Evolutionary conservation across 345 rosid genomes (phyloP), one percentile per base, ranked within the genome.

Genomic region (Lepidium africanum): DNA sequence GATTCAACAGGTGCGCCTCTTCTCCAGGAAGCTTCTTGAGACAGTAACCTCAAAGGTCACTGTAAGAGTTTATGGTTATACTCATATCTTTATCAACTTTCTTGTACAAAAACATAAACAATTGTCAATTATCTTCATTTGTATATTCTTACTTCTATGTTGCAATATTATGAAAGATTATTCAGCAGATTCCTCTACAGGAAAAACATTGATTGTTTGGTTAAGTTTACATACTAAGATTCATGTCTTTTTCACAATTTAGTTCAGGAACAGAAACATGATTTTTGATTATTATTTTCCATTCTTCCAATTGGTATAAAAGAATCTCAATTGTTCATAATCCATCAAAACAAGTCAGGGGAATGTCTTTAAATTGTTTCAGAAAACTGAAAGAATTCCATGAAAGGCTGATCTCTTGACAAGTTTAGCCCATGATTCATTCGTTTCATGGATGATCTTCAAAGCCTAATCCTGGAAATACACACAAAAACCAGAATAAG

Each of bases 361-460:
- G 51, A 42, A 7, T 6, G 30, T 7, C 42, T 27, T 3, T 37
- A 0, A 7, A 46, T 3, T 39, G 40, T 40, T 8, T 71, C 41
- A 54, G 70, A 65, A 53, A 59, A 85, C 84, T 25, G 88, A 85
- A 42, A 83, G 87, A 54, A 75, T 83, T 41, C 85, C 85, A n/a
- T 85, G 83, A 14, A 80, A 71, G 27, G 81, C 66, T 21, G 82
- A 70, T 81, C 91, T 79, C 81, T 84, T 84, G 16, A 86, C 83
- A 41, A 88, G 89, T 71, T 82, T 86, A 36, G 83, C 81, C 96
- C 92, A 88, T 19, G 91, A 84, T 48, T 86, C 86, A 2, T 88
- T 88, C 0, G 91, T 79, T 77, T 86, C 91, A 0, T 70, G 76
- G 60, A 88, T 88, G 43, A 86, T 88, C 78, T 80, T 86, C 57